Evolutionary conservation across 331 rosid species (phyloP).

Genomic region (Cydonia oblonga): DNA sequence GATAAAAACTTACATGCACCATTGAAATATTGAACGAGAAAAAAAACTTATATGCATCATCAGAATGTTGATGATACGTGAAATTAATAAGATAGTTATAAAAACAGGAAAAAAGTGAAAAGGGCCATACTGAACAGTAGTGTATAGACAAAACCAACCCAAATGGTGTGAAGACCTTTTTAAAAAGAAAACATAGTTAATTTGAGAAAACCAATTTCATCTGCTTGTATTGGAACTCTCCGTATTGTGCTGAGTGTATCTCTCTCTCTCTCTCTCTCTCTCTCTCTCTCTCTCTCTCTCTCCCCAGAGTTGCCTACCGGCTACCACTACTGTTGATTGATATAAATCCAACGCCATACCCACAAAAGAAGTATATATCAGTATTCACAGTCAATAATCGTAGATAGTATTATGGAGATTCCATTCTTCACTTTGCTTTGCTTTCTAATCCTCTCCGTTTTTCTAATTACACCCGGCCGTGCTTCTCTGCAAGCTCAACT

Average conservation of each 20-base stretch:
- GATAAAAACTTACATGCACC: too few species aligned
- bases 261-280: constrained; percentile 8
- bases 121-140: constrained; percentile 22
- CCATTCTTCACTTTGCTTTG: constrained; percentile 14
- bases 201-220: neutral
- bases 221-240: constrained; percentile 41
- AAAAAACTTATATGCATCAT: too few species aligned
- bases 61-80: too few species aligned
- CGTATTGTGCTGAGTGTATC: constrained; percentile 42
- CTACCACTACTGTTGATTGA: neutral
- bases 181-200: neutral
- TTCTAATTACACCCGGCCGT: constrained; percentile 11
- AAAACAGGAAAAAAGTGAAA: neutral
- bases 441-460: constrained; percentile 21
- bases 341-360: constrained; percentile 19
- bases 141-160: constrained; percentile 22
- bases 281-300: constrained; percentile 6
- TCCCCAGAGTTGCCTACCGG: neutral
- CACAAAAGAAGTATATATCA: constrained; percentile 2
- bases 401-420: constrained; percentile 19
- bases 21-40: too few species aligned
- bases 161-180: constrained; percentile 29
- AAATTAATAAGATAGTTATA: neutral
- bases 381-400: neutral
- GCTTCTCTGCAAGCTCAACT: constrained; percentile 31